Base-by-base conservation (phyloP, 2,329 filamentous ascomycete genomes). In the Cytospora chrysosperma region DNA sequence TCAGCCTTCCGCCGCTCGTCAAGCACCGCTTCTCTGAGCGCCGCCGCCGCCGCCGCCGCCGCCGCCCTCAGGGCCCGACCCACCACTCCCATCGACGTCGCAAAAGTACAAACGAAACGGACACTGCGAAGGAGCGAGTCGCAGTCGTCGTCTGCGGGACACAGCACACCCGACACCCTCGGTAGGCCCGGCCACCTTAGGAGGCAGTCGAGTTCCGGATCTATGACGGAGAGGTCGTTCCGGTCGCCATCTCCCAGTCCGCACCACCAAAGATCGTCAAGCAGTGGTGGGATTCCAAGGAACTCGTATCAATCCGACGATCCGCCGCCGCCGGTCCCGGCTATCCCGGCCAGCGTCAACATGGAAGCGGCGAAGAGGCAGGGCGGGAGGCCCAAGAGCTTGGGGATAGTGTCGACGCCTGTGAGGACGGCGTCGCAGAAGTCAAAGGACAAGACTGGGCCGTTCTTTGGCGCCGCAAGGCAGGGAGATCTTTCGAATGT, bases 141-240 rank as follows among this genome's bases (percentile, higher is more conserved):
- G 0, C 77, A 85, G 50, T 91, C 91, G 1, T 94, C 92, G 5
- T 79, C 85, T 55, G 82, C 69, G 73, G 73, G 56, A 13, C 59
- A 34, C 43, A 65, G 64, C 26, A 56, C 51, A 37, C 67, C 43
- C 49, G 53, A 49, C 49, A 26, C 26, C 49, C 40, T 32, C 15
- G 61, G 17, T 62, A 66, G 78, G 79, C 59, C 62, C 32, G 50
- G 27, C 17, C 59, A 57, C 32, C 78, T 93, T 65, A 82, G 88
- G 66, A 82, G 91, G 70, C 81, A 84, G 43, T 84, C 81, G 61
- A 96, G 93, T 76, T 85, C 85, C 30, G 84, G 87, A 26, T 97
- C 93, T 56, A 96, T 98, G 93, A 89, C 86, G 32, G 91, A 94
- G 74, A 86, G 94, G 63, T 93, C 92, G 0, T 97, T 97, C 75